Percentiles rank a stretch among this genome's conserved stretches.
Conservation (phyloP, 2,329 filamentous ascomycete genomes). For the Diaporthe citri region DNA sequence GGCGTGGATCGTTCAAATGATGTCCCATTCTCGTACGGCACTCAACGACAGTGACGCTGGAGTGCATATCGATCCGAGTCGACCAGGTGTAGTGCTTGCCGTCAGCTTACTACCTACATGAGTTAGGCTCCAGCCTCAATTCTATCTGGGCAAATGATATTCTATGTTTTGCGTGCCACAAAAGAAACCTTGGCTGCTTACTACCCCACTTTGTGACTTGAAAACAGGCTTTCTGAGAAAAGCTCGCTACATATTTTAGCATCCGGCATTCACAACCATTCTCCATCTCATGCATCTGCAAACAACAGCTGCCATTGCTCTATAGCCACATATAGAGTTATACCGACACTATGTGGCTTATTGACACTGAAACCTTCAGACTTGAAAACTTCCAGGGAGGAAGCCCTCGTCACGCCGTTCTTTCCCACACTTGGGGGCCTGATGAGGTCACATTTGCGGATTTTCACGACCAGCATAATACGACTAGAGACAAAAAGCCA, state of each 20-base stretch:
- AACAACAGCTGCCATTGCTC: not conserved
- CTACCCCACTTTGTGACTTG: not conserved
- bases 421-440: slow-evolving; percentile 14
- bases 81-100: not conserved
- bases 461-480: not conserved
- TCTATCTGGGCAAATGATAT: not conserved
- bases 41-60: not conserved
- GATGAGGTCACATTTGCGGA: not conserved
- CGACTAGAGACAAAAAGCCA: not conserved
- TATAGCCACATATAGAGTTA: not conserved
- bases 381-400: not conserved
- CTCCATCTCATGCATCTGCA: not conserved
- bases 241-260: not conserved
- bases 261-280: not conserved
- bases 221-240: not conserved
- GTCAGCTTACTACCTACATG: not conserved
- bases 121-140: too few species aligned
- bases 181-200: not conserved
- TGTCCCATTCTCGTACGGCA: too few species aligned
- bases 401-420: not conserved
- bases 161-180: not conserved
- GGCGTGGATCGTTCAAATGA: too few species aligned
- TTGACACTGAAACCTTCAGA: not conserved
- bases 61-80: not conserved
- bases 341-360: not conserved